A percentile compares a stretch with the other conserved stretches of the same genome.
Conservation (phyloP, 2,329 filamentous ascomycete species). For the Dendryphion nanum region DNA sequence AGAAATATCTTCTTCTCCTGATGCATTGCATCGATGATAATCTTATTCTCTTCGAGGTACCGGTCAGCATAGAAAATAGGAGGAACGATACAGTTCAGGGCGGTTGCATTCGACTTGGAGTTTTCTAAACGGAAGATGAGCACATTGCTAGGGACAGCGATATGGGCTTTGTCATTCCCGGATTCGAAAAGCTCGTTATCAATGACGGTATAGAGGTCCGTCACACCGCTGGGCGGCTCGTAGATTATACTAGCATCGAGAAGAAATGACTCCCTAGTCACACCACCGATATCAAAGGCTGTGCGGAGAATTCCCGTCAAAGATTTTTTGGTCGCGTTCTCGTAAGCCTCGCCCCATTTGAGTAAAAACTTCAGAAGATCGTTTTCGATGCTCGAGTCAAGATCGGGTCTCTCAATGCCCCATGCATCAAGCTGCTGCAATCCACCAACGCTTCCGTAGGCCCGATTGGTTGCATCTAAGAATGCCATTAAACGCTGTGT, state of each 20-base stretch:
- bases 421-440: conserved; percentile 46
- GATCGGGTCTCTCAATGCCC: conserved; percentile 22
- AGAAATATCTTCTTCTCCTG: conserved; percentile 35
- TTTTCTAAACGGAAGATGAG: conserved; percentile 47
- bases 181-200: conserved; percentile 48
- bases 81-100: conserved; percentile 51
- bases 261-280: conserved; percentile 23
- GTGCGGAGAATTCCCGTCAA: conserved; percentile 48
- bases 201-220: conserved; percentile 54
- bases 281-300: conserved; percentile 32
- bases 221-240: conserved; percentile 18
- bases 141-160: conserved; percentile 48
- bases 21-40: conserved; percentile 50
- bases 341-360: conserved; percentile 49
- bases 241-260: conserved; percentile 26
- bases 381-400: conserved; percentile 32
- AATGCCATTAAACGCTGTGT: conserved; percentile 62
- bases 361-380: conserved; percentile 48
- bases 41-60: conserved; percentile 55
- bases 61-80: conserved; percentile 58
- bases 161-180: conserved; percentile 23
- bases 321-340: conserved; percentile 42
- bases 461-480: conserved; percentile 55
- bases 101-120: conserved; percentile 35
- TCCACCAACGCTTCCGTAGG: conserved; percentile 57